Conservation (phyloP, 192 early-diverging fungal genomes). For the Umbelopsis vinacea region DNA sequence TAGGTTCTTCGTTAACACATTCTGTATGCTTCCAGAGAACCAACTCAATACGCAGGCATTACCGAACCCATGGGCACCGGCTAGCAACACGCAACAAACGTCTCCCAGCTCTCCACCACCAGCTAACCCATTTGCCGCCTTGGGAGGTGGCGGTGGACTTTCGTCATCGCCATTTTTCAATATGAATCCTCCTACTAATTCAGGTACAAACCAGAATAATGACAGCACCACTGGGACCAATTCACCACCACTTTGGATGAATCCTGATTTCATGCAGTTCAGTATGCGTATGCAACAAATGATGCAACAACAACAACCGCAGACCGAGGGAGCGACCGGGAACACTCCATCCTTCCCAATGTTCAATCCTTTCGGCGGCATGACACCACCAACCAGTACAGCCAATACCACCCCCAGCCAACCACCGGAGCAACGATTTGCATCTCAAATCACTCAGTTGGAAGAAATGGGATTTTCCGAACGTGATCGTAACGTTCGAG, state of each 20-base stretch:
- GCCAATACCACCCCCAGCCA: slow-evolving; percentile 28
- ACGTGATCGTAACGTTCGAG: slow-evolving; percentile 82
- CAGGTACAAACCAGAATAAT: slow-evolving; percentile 20
- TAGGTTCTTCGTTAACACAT: neutral
- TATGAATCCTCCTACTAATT: neutral
- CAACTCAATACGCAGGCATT: slow-evolving; percentile 55
- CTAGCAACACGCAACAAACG: slow-evolving; percentile 24
- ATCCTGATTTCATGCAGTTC: slow-evolving; percentile 41
- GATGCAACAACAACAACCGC: slow-evolving; percentile 24
- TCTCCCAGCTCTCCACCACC: neutral
- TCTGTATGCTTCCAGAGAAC: slow-evolving; percentile 39
- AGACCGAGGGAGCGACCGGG: neutral
- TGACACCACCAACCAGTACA: too few relatives aligned
- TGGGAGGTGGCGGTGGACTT: neutral
- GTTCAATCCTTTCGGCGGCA: slow-evolving; percentile 12
- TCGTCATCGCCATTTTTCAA: neutral
- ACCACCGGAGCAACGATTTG: slow-evolving; percentile 66
- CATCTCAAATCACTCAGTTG: slow-evolving; percentile 69
- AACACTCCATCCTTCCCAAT: neutral
- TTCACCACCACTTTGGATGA: slow-evolving; percentile 34
- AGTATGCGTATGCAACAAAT: slow-evolving; percentile 34
- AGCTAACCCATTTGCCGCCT: slow-evolving; percentile 36
- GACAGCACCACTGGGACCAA: slow-evolving; percentile 20
- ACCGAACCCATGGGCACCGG: slow-evolving; percentile 63
- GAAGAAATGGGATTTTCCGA: slow-evolving; percentile 97